Evolutionary conservation across 2,329 filamentous ascomycete genomes (phyloP).

Genomic region (Dactylonectria macrodidyma): DNA sequence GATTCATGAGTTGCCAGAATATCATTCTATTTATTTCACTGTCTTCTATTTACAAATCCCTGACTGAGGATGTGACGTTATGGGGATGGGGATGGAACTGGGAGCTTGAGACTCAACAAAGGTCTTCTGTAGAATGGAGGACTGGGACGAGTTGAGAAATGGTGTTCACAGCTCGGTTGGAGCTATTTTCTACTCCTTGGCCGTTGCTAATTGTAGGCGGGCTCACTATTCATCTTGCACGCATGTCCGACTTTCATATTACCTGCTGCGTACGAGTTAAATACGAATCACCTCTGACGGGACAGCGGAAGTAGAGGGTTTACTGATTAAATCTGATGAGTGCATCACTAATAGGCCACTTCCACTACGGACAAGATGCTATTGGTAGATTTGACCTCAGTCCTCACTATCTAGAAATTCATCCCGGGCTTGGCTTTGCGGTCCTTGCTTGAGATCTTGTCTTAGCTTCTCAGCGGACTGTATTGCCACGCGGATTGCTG

Average conservation of each 20-base stretch:
- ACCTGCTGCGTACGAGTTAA: not conserved
- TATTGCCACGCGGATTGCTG: not conserved
- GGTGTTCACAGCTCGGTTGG: not conserved
- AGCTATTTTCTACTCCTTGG: not conserved
- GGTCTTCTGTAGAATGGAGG: no score
- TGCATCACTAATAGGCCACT: slow-evolving; percentile 9
- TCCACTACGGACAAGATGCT: not conserved
- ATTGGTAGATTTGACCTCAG: not conserved
- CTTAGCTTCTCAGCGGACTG: not conserved
- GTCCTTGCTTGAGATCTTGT: slow-evolving; percentile 6
- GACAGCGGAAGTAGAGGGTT: not conserved
- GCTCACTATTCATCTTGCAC: not conserved
- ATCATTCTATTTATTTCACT: no score
- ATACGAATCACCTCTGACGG: not conserved
- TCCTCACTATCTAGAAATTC: not conserved
- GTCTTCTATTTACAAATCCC: no score
- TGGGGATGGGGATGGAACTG: no score
- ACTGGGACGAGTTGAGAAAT: no score
- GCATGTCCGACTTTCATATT: not conserved
- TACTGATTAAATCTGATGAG: not conserved
- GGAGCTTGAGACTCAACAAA: no score
- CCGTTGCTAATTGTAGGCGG: slow-evolving; percentile 5
- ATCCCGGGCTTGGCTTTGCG: not conserved
- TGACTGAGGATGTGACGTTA: no score
- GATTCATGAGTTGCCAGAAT: no score